Percentiles rank a stretch among this genome's conserved stretches.
phyloP scores from a whole-genome alignment of 495 filamentous ascomycete genomes.

The Xylaria intraflava region DNA sequence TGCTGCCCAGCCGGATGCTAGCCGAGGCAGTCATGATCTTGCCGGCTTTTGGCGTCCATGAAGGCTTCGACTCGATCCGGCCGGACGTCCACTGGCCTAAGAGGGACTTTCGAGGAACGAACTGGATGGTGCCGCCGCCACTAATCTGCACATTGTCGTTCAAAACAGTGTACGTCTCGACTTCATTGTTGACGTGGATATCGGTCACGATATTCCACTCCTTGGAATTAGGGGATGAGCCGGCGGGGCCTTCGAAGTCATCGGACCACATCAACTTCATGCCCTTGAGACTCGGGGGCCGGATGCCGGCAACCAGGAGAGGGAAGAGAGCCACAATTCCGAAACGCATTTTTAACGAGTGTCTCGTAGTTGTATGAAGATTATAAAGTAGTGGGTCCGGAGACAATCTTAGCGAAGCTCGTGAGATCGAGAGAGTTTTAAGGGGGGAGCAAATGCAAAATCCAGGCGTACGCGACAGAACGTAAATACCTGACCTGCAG shows the following conservation, averaged over 20 bases:
- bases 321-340: conserved; percentile 19
- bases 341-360: conserved; percentile 26
- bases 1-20: conserved; percentile 36
- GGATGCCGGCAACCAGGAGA: conserved; percentile 21
- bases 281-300: conserved; percentile 24
- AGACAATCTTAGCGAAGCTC: conserved; percentile 6
- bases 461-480: conserved; percentile 18
- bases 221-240: conserved; percentile 18
- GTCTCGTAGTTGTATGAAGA: not conserved
- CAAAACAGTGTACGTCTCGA: conserved; percentile 36
- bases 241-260: conserved; percentile 24
- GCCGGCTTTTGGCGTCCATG: conserved; percentile 38
- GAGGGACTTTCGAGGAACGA: conserved; percentile 35
- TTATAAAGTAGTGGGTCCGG: not conserved
- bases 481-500: conserved; percentile 26
- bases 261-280: conserved; percentile 28
- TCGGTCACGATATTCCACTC: conserved; percentile 34
- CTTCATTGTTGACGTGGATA: conserved; percentile 42
- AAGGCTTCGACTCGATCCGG: conserved; percentile 38
- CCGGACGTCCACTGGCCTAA: conserved; percentile 43
- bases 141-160: conserved; percentile 41
- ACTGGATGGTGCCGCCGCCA: conserved; percentile 39
- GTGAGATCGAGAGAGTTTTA: not conserved
- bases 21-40: conserved; percentile 36
- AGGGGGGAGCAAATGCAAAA: not conserved